Evolutionary conservation across 2,329 filamentous ascomycete genomes (phyloP), one percentile per base, ranked within the genome.

Genomic region (Monosporascus sp.): DNA sequence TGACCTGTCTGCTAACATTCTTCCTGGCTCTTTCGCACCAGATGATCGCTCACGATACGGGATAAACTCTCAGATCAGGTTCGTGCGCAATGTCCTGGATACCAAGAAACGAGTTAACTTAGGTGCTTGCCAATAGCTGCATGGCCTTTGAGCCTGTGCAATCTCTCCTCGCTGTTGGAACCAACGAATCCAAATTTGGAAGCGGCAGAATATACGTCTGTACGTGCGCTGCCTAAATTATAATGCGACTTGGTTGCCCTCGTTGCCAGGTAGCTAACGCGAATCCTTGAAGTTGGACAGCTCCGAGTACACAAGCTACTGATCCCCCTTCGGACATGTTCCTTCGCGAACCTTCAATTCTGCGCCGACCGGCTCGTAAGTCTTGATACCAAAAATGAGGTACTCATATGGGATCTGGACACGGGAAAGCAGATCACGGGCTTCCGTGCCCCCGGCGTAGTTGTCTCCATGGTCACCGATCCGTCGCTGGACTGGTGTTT

Each of bases 401-500:
- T 99, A 43, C 83, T 81, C 49, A 77, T 97, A 62, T 97, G 89
- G 80, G 88, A 94, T 53, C 78, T 97, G 24, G 83, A 88, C 58
- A 81, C 82, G 0, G 88, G 85, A 61, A 77, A 77, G 52, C 78
- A 87, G 52, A 60, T 90, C 39, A 82, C 84, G 25, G 84, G 83
- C 36, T 87, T 91, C 66, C 83, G 88, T 4, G 86, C 90, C 9
- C 89, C 90, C 0, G 91, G 90, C 6, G 80, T 85, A 48, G 89
- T 92, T 20, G 86, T 83, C 15, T 81, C 83, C 35, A 68, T 97
- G 63, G 79, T 88, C 53, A 91, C 88, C 7, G 94, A 99, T 67
- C 90, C 93, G 1, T 89, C 90, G 74, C 77, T 99, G 55, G 94
- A 99, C 70, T 99, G 95, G 84, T 90, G 87, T 38, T 87, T 99